Evolutionary conservation across 768 basidiomycete species (phyloP).

Genomic region (Leccinum olivaceopallidum): DNA sequence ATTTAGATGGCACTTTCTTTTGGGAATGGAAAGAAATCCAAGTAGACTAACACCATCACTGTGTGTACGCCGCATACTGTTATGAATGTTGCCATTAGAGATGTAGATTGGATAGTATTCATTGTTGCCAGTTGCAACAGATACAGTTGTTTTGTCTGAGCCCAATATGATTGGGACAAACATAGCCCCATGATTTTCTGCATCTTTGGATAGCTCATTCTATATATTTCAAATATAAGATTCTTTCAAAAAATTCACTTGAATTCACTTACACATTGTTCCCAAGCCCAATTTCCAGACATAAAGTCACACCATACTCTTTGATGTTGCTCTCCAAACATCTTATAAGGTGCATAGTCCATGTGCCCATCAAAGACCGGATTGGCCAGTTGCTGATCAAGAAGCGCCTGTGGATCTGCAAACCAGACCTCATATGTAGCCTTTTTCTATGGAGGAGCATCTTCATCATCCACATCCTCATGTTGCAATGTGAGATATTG

Average conservation of each 20-base stretch:
- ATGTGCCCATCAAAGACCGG: background rate
- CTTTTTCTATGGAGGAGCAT: background rate
- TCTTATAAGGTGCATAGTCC: background rate
- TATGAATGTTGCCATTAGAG: background rate
- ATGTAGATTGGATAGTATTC: background rate
- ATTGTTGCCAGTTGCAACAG: background rate
- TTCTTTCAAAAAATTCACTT: background rate
- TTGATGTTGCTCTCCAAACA: background rate
- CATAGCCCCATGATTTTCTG: background rate
- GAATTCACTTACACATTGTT: background rate
- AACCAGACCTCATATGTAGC: background rate
- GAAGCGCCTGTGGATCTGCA: background rate
- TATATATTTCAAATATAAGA: background rate
- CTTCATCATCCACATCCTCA: background rate
- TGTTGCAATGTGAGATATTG: background rate
- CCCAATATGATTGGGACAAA: background rate
- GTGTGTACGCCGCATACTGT: background rate
- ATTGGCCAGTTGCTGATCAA: background rate
- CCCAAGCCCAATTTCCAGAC: background rate
- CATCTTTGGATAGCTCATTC: background rate
- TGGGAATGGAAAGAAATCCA: background rate
- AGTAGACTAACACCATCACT: background rate
- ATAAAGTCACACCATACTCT: background rate
- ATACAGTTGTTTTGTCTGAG: background rate
- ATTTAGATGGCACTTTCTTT: background rate